Percentiles rank a stretch among this genome's conserved stretches.
Evolutionary conservation across 192 early-diverging fungal species (phyloP).

Genomic region (Thamnidium elegans): DNA sequence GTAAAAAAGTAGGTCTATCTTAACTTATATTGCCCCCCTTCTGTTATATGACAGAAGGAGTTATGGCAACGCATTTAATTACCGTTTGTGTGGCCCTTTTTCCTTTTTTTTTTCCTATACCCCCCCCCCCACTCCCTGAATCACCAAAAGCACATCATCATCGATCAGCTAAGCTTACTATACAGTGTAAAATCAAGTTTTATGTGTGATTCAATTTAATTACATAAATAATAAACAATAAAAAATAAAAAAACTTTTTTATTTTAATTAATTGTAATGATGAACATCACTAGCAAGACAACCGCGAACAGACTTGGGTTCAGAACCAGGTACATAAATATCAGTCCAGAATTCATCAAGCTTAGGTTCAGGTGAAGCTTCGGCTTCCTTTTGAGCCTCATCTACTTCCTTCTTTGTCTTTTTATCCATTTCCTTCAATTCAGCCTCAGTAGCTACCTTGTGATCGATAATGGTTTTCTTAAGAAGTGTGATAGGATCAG

Average conservation of each 20-base stretch:
- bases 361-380: constrained; percentile 74
- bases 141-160: too few relatives aligned
- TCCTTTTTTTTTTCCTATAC: too few relatives aligned
- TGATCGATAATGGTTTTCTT: constrained; percentile 79
- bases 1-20: constrained; percentile 3
- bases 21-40: too few relatives aligned
- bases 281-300: constrained; percentile 80
- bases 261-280: constrained; percentile 33
- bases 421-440: constrained; percentile 94
- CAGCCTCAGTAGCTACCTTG: constrained; percentile 74
- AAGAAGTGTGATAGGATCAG: constrained; percentile 90
- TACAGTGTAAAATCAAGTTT: too few relatives aligned
- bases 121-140: too few relatives aligned
- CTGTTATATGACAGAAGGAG: too few relatives aligned
- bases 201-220: too few relatives aligned
- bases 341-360: constrained; percentile 72
- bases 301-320: constrained; percentile 72
- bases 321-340: constrained; percentile 79
- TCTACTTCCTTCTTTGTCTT: constrained; percentile 83
- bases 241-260: too few relatives aligned
- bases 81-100: too few relatives aligned
- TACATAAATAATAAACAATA: too few relatives aligned
- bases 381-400: constrained; percentile 78
- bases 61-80: too few relatives aligned
- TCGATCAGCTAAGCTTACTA: too few relatives aligned